These are phyloP conservation scores for Carex pumila DNA, from an alignment of 176 grass and related monocot species.

Conservation along the genomic window DNA sequence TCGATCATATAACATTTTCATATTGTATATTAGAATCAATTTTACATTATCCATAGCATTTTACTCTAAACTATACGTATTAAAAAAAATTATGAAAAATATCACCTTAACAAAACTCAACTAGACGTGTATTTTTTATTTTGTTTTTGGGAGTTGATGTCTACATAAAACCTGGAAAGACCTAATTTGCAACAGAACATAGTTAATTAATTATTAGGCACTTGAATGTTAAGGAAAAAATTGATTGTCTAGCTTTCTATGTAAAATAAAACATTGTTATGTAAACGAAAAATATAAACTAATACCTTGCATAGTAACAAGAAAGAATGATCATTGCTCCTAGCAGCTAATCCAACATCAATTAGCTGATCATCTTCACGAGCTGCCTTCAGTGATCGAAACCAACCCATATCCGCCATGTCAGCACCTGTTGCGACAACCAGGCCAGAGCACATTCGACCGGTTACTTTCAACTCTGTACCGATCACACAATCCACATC, in stretches of 20 bases:
- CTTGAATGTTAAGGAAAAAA: not conserved
- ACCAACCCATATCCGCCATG: not conserved
- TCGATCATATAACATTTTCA: too few relatives aligned
- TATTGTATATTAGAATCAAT: too few relatives aligned
- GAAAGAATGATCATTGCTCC: slow-evolving; percentile 4
- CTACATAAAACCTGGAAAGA: not conserved
- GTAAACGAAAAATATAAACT: not conserved
- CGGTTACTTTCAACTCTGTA: slow-evolving; percentile 26
- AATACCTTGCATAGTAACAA: slow-evolving; percentile 35
- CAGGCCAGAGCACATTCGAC: slow-evolving; percentile 16
- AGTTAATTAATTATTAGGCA: not conserved
- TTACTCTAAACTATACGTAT: too few relatives aligned
- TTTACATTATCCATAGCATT: too few relatives aligned
- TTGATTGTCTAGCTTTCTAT: not conserved
- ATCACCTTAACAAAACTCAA: not conserved
- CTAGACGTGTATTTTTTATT: not conserved
- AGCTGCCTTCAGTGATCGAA: slow-evolving; percentile 11
- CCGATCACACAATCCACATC: slow-evolving; percentile 29
- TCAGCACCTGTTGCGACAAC: not conserved
- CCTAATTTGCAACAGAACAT: not conserved
- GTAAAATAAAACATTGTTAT: too few relatives aligned
- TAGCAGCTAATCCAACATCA: slow-evolving; percentile 27
- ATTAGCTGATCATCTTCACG: slow-evolving; percentile 19
- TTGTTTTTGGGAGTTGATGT: not conserved
- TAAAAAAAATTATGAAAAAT: not conserved